phyloP scores from a whole-genome alignment of 2,329 filamentous ascomycete genomes.

The Talaromyces sp. region DNA sequence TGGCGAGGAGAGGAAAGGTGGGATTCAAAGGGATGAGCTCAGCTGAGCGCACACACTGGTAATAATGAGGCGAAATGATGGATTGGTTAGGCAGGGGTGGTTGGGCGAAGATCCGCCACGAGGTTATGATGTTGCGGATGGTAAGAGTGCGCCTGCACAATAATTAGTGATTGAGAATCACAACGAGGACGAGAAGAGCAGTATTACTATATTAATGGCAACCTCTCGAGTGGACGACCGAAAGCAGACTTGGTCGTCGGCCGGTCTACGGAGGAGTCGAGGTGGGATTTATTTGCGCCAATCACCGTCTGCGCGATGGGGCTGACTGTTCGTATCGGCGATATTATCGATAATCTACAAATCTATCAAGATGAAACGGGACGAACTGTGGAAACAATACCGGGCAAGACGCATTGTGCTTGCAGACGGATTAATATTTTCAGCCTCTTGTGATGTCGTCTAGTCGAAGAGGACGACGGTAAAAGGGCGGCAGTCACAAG shows the following conservation, averaged over 20 bases:
- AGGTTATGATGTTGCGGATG: not conserved
- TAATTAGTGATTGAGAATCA: not conserved
- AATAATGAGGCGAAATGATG: slow-evolving; percentile 13
- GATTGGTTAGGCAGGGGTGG: not conserved
- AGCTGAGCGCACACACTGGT: slow-evolving; percentile 1
- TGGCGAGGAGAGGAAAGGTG: not conserved
- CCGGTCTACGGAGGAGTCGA: slow-evolving; percentile 1
- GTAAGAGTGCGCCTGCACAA: not conserved
- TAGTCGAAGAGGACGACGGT: not conserved
- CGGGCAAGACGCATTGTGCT: no score
- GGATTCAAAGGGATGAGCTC: slow-evolving; percentile 16
- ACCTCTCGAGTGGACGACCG: not conserved
- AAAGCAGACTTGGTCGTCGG: not conserved
- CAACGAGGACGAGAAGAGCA: not conserved
- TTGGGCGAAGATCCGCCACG: slow-evolving; percentile 1
- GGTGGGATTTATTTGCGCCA: not conserved
- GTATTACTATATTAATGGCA: not conserved
- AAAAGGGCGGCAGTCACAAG: slow-evolving; percentile 6
- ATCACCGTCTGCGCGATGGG: not conserved
- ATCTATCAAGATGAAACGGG: not conserved
- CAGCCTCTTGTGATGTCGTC: not conserved
- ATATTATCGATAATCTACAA: not conserved
- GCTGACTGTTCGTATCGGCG: not conserved
- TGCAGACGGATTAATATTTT: no score
- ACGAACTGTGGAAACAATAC: not conserved